Evolutionary conservation across 2,329 filamentous ascomycete species (phyloP), one percentile per base, ranked within the genome.

Genomic region (Verticillium zaregamsianum): DNA sequence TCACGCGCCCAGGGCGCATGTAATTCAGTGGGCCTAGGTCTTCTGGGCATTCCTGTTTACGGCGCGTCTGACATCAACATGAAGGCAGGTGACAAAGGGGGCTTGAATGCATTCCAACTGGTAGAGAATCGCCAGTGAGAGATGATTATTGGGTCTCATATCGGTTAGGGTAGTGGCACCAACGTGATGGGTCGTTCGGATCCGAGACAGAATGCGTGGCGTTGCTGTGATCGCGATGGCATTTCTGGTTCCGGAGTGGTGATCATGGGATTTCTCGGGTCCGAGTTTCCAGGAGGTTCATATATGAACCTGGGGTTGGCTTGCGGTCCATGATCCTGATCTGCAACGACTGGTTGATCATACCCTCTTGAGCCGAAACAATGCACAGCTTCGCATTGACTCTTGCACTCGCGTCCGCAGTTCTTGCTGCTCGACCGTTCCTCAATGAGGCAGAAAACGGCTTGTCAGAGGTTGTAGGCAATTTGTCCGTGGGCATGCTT

Each of bases 401-500:
- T 14, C 20, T 52, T 11, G 20, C 45, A 23, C 14, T 52, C 12
- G 45, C 45, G 11, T 52, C 45, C 3, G 45, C 45, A 23, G 45
- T 52, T 23, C 45, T 58, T 28, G 57, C 57, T 8, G 57, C 57
- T 3, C 32, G 57, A 4, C 35, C 35, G 2, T 58, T 58, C 15
- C 37, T 58, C n/a, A 58, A 58, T 14, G 57, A 58, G 25, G 20
- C 57, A 45, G 57, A 58, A 3, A 58, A 15, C 20, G 57, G 57
- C 9, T 37, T 58, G 14, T 28, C 17, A 20, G 37, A 31, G 6
- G 57, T 20, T 20, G 15, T 49, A 7, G 37, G 37, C 4, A 49
- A 67, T 57, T 60, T 73, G 23, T 54, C 67, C 8, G 54, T 31
- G 3, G 68, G 68, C 55, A 23, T 35, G 37, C 65, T 80, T 37